These are phyloP conservation scores for Aspergillus hiratsukae DNA, from an alignment of 2,329 filamentous ascomycete species.

Conservation along the genomic window DNA sequence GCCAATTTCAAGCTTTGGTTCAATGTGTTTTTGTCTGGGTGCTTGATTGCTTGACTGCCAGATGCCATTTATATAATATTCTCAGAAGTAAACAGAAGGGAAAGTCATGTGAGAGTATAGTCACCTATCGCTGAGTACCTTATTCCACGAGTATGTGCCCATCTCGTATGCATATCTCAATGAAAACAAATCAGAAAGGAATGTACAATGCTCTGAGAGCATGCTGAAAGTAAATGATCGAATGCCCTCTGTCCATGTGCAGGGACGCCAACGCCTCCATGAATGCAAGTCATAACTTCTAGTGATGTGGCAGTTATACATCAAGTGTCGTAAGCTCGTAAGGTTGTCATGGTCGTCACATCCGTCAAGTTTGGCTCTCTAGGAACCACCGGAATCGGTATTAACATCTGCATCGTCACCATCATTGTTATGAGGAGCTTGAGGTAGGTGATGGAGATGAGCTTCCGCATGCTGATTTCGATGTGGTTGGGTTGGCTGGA, in stretches of 20 bases:
- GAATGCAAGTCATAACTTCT: not conserved
- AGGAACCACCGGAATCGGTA: not conserved
- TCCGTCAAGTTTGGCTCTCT: not conserved
- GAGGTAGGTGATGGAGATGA: constrained; percentile 11
- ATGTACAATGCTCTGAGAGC: not conserved
- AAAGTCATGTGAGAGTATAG: not conserved
- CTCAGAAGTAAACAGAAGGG: not conserved
- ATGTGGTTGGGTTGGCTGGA: constrained; percentile 30
- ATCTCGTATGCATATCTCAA: not conserved
- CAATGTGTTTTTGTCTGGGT: too few relatives aligned
- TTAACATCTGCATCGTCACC: constrained; percentile 17
- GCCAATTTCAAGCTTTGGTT: too few relatives aligned
- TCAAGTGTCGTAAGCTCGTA: not conserved
- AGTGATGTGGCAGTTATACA: not conserved
- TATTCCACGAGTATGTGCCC: not conserved
- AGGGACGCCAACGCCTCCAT: not conserved
- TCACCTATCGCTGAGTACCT: not conserved
- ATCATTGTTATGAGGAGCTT: constrained; percentile 6
- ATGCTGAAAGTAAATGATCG: not conserved
- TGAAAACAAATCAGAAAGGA: not conserved
- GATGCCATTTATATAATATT: too few relatives aligned
- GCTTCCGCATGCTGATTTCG: constrained; percentile 26
- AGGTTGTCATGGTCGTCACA: not conserved
- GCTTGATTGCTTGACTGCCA: not conserved
- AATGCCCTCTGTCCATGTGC: not conserved